Conservation (phyloP, 768 basidiomycete genomes). For the Tulasnella sp. region DNA sequence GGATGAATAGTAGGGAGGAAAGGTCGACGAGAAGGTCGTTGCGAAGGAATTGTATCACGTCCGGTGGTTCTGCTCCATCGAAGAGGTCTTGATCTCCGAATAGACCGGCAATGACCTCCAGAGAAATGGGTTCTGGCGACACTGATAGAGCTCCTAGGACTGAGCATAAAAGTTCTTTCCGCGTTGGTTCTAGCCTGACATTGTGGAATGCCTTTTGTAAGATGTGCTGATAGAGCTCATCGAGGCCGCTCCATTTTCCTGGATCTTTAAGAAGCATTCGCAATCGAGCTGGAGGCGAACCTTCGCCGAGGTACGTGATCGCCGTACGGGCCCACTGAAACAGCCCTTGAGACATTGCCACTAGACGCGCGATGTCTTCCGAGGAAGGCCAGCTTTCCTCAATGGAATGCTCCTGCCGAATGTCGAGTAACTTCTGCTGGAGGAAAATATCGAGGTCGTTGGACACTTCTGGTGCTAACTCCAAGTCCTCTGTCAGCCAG, state of each 20-base stretch:
- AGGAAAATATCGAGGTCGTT: background rate
- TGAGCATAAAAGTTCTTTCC: background rate
- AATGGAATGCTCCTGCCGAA: background rate
- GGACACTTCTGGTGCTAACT: background rate
- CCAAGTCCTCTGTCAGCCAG: background rate
- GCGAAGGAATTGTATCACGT: background rate
- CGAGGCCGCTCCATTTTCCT: background rate
- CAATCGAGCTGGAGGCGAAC: background rate
- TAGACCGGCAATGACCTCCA: background rate
- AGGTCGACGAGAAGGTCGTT: background rate
- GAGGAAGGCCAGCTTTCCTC: background rate
- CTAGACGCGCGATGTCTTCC: background rate
- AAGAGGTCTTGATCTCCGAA: background rate
- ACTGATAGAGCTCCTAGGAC: background rate
- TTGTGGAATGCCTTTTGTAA: background rate
- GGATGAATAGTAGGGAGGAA: background rate
- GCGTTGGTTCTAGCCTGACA: background rate
- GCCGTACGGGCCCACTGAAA: background rate
- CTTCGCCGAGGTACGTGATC: background rate
- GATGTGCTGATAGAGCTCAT: background rate
- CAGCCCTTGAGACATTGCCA: background rate
- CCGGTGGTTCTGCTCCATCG: background rate
- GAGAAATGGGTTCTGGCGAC: background rate
- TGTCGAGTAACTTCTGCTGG: background rate
- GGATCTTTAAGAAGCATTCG: background rate